Evolutionary conservation across 2,329 filamentous ascomycete species (phyloP), one percentile per base, ranked within the genome.

Genomic region (Pseudocercospora macadamiae): DNA sequence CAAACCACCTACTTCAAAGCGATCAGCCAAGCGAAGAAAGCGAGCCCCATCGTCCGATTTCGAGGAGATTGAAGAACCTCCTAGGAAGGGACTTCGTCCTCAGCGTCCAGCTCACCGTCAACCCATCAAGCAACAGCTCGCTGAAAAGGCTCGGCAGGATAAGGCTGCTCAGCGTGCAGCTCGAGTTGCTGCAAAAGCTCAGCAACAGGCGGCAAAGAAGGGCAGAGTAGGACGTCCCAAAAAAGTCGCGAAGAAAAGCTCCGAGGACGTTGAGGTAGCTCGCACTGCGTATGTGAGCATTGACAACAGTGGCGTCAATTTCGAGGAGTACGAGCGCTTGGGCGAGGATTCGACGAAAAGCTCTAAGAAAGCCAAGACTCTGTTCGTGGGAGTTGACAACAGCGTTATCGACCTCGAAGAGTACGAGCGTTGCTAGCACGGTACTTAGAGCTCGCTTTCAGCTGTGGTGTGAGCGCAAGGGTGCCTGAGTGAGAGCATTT

Each of bases 301-400:
- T 25, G 61, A 64, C 30, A 53, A 55, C 25, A 51, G 26, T 12
- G 37, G 37, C 14, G 52, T 64, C 52, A 16, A 61, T 14, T 32
- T 61, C 18, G 44, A 53, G 3, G 55, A 56, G 42, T 63, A 63
- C 26, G 30, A 54, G 47, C 52, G 55, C 2, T 55, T n/a, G n/a
- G n/a, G 51, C 16, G 21, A 21, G 36, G 16, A 8, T 39, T 4
- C 16, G 28, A 49, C 49, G 37, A 54, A 28, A 19, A 49, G 7
- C 25, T 21, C 21, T 21, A 53, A 25, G 49, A 26, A 14, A 19
- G 48, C 26, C 26, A 42, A 25, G 18, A 58, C 39, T 37, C 30
- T 21, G 9, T 25, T 44, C 19, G 52, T 61, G 14, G 14, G 51
- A 19, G 28, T 59, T 25, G 61, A 64, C 30, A 53, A 55, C 25